A percentile compares a stretch with the other conserved stretches of the same genome.
Evolutionary conservation across 2,329 filamentous ascomycete species (phyloP).

Genomic region (Scytalidium sp.): DNA sequence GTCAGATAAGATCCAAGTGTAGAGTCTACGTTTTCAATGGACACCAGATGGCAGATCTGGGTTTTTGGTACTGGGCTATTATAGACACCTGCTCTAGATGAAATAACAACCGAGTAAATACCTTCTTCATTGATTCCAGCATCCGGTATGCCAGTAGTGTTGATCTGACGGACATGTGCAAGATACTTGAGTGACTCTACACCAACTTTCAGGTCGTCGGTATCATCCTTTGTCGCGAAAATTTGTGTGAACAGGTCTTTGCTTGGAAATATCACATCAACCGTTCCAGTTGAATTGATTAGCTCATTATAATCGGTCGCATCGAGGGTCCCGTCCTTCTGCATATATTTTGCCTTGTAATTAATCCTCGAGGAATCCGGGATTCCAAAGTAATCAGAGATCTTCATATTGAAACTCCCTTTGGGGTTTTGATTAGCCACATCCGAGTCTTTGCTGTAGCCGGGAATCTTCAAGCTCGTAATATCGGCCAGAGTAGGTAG

Average conservation of each 20-base stretch:
- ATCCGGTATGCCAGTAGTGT: slow-evolving; percentile 34
- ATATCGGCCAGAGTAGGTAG: slow-evolving; percentile 21
- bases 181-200: slow-evolving; percentile 26
- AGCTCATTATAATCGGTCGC: no score
- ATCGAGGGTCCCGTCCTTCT: no score
- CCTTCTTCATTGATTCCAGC: slow-evolving; percentile 31
- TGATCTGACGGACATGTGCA: slow-evolving; percentile 38
- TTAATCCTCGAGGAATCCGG: no score
- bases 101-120: slow-evolving; percentile 33
- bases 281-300: background rate
- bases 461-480: no score
- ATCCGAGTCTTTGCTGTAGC: no score
- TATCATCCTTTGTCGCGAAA: background rate
- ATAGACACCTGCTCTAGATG: slow-evolving; percentile 30
- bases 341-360: no score
- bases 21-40: slow-evolving; percentile 32
- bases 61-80: slow-evolving; percentile 21
- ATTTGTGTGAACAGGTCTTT: background rate
- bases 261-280: slow-evolving; percentile 1
- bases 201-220: slow-evolving; percentile 13
- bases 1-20: slow-evolving; percentile 18
- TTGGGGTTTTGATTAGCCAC: no score
- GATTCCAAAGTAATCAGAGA: no score
- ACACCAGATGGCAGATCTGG: slow-evolving; percentile 35
- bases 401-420: no score